A percentile compares a stretch with the other conserved stretches of the same genome.
Evolutionary conservation across 2,329 filamentous ascomycete species (phyloP).

Genomic region (Sporothrix brasiliensis): DNA sequence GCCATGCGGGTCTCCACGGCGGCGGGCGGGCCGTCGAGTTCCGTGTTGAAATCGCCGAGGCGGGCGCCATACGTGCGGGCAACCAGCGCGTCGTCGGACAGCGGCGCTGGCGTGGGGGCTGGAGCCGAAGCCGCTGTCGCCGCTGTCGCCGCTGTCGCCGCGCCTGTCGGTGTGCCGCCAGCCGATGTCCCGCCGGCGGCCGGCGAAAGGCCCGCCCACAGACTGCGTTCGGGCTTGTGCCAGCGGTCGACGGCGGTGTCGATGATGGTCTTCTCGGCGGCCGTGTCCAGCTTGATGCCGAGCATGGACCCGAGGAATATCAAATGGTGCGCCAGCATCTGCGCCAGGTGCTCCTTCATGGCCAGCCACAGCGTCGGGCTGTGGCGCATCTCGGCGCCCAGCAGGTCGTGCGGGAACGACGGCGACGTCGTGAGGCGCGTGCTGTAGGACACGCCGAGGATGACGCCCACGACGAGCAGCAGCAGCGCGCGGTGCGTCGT

Average conservation of each 20-base stretch:
- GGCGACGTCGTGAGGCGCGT: constrained; percentile 36
- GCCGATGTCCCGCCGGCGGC: too few relatives aligned
- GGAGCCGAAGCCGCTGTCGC: background rate
- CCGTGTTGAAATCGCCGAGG: background rate
- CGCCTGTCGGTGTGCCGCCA: background rate
- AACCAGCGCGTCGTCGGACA: background rate
- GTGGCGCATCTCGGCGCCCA: constrained; percentile 39
- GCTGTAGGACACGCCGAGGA: constrained; percentile 41
- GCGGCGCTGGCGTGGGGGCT: background rate
- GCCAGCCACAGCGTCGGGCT: constrained; percentile 43
- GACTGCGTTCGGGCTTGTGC: constrained; percentile 41
- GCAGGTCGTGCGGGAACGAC: constrained; percentile 36
- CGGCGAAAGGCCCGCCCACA: constrained; percentile 38
- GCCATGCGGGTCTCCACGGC: constrained; percentile 10
- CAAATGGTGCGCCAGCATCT: constrained; percentile 43
- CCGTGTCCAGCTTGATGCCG: constrained; percentile 42
- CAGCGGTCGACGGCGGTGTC: constrained; percentile 40
- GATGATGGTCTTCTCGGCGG: constrained; percentile 40
- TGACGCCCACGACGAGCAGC: constrained; percentile 40
- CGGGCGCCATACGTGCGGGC: background rate
- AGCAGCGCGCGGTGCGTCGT: constrained; percentile 40
- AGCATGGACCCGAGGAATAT: constrained; percentile 41
- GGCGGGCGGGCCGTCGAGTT: background rate
- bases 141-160: background rate
- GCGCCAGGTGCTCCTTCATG: constrained; percentile 43